A percentile compares a stretch with the other conserved stretches of the same genome.
Conservation (phyloP, 2,329 filamentous ascomycete species). For the Annulohypoxylon truncatum region DNA sequence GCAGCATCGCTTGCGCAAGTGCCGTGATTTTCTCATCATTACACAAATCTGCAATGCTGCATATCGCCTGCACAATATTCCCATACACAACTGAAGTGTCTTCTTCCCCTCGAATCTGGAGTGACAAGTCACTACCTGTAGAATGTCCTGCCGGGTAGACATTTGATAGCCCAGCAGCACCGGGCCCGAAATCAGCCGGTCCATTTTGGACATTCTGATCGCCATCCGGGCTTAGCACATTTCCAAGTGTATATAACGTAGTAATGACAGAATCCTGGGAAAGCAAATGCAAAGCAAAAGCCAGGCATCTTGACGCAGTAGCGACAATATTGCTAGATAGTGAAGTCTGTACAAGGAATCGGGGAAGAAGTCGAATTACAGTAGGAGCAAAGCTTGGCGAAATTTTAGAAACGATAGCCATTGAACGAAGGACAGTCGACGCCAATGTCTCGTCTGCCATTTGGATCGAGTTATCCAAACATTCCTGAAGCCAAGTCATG, state of each 20-base stretch:
- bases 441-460: constrained; percentile 85
- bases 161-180: constrained; percentile 54
- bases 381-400: constrained; percentile 78
- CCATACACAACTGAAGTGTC: constrained; percentile 81
- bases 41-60: constrained; percentile 84
- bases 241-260: constrained; percentile 95
- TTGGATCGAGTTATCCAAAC: constrained; percentile 80
- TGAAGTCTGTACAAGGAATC: constrained; percentile 87
- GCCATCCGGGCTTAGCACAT: constrained; percentile 83
- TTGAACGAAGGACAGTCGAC: constrained; percentile 79
- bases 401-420: constrained; percentile 83
- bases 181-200: constrained; percentile 54
- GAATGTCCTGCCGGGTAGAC: constrained; percentile 68
- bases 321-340: constrained; percentile 75
- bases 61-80: constrained; percentile 95
- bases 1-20: constrained; percentile 90
- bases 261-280: constrained; percentile 95
- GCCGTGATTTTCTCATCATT: constrained; percentile 93
- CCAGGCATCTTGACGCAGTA: constrained; percentile 86
- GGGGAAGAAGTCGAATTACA: constrained; percentile 82
- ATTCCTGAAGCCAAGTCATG: constrained; percentile 86
- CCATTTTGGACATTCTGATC: constrained; percentile 67
- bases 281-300: constrained; percentile 81
- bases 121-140: constrained; percentile 81
- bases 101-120: constrained; percentile 80